phyloP scores from a whole-genome alignment of 768 basidiomycete genomes.

The Termitomyces sp. region DNA sequence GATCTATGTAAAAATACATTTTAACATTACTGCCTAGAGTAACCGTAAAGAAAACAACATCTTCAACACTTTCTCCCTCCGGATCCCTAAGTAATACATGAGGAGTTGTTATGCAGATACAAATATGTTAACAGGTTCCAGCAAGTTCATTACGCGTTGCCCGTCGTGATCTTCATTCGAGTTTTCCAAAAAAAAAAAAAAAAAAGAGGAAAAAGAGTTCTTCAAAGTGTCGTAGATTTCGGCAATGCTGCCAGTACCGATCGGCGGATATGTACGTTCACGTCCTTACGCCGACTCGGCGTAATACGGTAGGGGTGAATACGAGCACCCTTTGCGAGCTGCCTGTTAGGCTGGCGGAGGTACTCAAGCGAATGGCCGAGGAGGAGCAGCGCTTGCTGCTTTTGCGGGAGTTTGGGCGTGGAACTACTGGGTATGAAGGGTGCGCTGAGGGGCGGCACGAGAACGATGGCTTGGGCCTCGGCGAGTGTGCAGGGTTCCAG shows the following conservation, averaged over 20 bases:
- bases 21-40: no score
- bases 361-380: conserved; percentile 45
- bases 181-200: no score
- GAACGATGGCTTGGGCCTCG: conserved; percentile 48
- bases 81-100: conserved; percentile 5
- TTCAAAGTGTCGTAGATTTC: not conserved
- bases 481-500: conserved; percentile 50
- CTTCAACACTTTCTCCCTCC: not conserved
- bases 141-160: not conserved
- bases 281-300: conserved; percentile 13
- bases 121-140: conserved; percentile 9
- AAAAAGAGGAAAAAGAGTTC: not conserved
- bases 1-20: no score
- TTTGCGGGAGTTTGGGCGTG: conserved; percentile 9
- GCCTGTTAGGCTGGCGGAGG: conserved; percentile 39
- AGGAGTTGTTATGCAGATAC: conserved; percentile 12
- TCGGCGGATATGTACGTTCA: not conserved
- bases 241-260: not conserved
- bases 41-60: no score
- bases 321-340: conserved; percentile 41
- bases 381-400: conserved; percentile 37
- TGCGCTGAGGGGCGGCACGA: conserved; percentile 33
- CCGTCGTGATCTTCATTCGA: not conserved
- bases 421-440: conserved; percentile 17
- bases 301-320: conserved; percentile 56